phyloP scores from a whole-genome alignment of 305 asterid species.

The Fraxinus xanthoxyloides region DNA sequence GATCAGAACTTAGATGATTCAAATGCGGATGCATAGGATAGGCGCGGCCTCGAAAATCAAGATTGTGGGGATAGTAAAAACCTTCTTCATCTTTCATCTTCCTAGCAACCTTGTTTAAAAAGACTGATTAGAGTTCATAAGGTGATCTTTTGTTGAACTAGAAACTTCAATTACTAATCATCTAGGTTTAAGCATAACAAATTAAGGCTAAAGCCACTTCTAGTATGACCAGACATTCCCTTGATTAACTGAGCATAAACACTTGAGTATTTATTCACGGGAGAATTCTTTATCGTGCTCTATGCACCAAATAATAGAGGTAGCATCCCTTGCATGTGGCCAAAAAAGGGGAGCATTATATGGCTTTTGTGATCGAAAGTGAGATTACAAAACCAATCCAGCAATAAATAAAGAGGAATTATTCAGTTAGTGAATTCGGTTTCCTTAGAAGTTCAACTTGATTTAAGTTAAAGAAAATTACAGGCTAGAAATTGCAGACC shows the following conservation, averaged over 20 bases:
- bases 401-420: conserved; percentile 3
- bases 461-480: not conserved
- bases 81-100: conserved; percentile 91
- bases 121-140: conserved; percentile 27
- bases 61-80: conserved; percentile 92
- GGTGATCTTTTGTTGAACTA: not conserved
- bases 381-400: not conserved
- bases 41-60: conserved; percentile 97
- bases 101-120: conserved; percentile 74
- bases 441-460: not conserved
- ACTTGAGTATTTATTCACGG: not conserved
- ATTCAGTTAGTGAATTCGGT: not conserved
- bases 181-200: not conserved
- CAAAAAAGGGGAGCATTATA: not conserved
- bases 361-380: not conserved
- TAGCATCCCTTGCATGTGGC: not conserved
- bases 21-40: conserved; percentile 98
- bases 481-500: not conserved
- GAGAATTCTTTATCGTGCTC: not conserved
- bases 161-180: not conserved
- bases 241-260: not conserved
- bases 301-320: not conserved
- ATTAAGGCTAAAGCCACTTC: not conserved
- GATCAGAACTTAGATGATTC: conserved; percentile 89
- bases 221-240: conserved; percentile 2